These are phyloP conservation scores for Saccharomyces jurei DNA, from an alignment of 805 yeast genomes.

Conservation along the genomic window DNA sequence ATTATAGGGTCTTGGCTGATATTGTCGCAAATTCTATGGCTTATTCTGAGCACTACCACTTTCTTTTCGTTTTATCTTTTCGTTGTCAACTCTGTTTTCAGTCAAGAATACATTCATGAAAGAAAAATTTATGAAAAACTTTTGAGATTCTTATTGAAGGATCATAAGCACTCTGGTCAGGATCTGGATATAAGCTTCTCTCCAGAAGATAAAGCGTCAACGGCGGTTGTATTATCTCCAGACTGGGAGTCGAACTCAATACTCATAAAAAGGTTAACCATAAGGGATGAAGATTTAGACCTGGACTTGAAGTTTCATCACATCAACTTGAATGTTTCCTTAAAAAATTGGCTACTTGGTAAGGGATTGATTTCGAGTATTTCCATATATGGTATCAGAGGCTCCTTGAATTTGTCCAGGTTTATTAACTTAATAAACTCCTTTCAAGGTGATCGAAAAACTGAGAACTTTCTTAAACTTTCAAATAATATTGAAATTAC, in stretches of 20 bases:
- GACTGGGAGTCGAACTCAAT: conserved; percentile 81
- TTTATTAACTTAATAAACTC: neutral
- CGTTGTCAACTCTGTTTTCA: conserved; percentile 72
- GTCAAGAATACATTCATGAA: conserved; percentile 65
- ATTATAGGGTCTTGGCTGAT: conserved; percentile 88
- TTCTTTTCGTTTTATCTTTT: conserved; percentile 73
- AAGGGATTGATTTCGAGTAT: conserved; percentile 74
- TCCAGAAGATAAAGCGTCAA: conserved; percentile 32
- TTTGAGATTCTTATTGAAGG: conserved; percentile 49
- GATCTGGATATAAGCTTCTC: conserved; percentile 72
- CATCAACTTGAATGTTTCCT: conserved; percentile 68
- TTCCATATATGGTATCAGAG: conserved; percentile 75
- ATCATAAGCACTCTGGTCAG: conserved; percentile 29
- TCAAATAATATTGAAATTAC: neutral
- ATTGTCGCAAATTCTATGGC: conserved; percentile 73
- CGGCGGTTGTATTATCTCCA: conserved; percentile 63
- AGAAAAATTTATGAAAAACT: conserved; percentile 72
- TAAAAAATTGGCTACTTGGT: conserved; percentile 81
- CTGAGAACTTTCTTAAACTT: conserved; percentile 2
- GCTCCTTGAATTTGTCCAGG: conserved; percentile 26
- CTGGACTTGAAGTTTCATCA: conserved; percentile 76
- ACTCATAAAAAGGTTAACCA: conserved; percentile 40
- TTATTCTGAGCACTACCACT: conserved; percentile 82
- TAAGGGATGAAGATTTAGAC: conserved; percentile 39
- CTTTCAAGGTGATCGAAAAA: neutral